phyloP scores from a whole-genome alignment of 2,329 filamentous ascomycete species.

The Coniosporium tulheliwenetii region DNA sequence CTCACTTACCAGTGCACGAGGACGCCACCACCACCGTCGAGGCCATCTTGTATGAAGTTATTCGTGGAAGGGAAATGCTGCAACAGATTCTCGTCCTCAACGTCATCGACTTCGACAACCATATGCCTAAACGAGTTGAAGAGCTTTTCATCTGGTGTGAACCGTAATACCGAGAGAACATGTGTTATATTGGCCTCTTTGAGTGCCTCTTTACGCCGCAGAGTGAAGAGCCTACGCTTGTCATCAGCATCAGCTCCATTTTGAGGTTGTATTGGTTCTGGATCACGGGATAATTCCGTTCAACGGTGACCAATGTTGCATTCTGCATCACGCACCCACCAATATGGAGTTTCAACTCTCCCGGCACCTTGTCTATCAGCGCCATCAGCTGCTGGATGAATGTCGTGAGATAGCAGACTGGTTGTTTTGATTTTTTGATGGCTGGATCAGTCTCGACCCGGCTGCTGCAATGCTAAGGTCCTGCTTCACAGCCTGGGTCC shows the following conservation, averaged over 20 bases:
- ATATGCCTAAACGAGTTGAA: conserved; percentile 55
- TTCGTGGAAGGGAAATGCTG: conserved; percentile 66
- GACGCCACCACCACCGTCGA: conserved; percentile 46
- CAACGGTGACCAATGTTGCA: conserved; percentile 2
- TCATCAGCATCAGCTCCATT: conserved; percentile 9
- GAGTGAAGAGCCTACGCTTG: conserved; percentile 53
- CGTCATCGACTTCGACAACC: conserved; percentile 75
- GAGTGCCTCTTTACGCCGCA: conserved; percentile 57
- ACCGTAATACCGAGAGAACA: conserved; percentile 66
- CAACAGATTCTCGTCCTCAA: conserved; percentile 76
- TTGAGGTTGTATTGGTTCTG: conserved; percentile 2
- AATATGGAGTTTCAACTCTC: conserved; percentile 57
- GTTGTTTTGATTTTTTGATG: background rate
- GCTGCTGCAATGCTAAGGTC: background rate
- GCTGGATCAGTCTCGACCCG: background rate
- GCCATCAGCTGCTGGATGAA: conserved; percentile 27
- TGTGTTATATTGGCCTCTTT: conserved; percentile 68
- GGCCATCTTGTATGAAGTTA: conserved; percentile 65
- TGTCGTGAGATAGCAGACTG: background rate
- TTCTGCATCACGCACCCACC: conserved; percentile 46
- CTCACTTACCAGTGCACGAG: conserved; percentile 54
- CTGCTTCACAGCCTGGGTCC: background rate
- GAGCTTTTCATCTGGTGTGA: conserved; percentile 38
- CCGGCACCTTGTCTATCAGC: conserved; percentile 49
- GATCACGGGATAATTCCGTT: too few species aligned